Percentiles rank a stretch among this genome's conserved stretches.
Conservation (phyloP, 2,329 filamentous ascomycete genomes). For the Didymella keratinophila region DNA sequence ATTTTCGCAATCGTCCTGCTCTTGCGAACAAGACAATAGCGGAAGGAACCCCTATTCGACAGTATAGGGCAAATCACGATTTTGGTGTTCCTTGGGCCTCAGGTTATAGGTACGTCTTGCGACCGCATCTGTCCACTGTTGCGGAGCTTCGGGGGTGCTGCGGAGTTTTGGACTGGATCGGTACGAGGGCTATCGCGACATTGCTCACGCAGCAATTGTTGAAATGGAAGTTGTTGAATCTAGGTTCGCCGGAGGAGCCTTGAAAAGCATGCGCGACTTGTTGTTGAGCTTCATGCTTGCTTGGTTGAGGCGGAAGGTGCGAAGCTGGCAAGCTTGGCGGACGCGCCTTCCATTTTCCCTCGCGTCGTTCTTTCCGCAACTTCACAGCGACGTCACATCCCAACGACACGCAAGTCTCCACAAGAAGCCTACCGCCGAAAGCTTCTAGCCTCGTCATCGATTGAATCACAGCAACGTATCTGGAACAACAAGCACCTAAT, state of each 20-base stretch:
- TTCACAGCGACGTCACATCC: constrained; percentile 2
- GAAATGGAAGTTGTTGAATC: not conserved
- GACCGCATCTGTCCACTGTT: constrained; percentile 35
- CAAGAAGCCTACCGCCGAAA: not conserved
- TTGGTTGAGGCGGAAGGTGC: constrained; percentile 12
- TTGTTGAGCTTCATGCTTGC: constrained; percentile 12
- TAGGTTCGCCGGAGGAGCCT: not conserved
- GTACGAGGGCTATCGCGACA: constrained; percentile 7
- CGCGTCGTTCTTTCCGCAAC: not conserved
- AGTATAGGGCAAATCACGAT: too few species aligned
- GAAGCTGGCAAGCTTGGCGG: constrained; percentile 17
- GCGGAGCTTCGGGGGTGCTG: constrained; percentile 28
- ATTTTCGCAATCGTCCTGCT: too few species aligned
- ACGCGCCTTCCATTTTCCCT: constrained; percentile 10
- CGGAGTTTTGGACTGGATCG: constrained; percentile 6
- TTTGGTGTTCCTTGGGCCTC: too few species aligned
- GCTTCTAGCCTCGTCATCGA: too few species aligned
- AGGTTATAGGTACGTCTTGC: constrained; percentile 28
- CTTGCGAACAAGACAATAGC: too few species aligned
- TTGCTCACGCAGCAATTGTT: not conserved
- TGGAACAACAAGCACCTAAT: not conserved
- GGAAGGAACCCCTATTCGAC: too few species aligned
- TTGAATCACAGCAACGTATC: not conserved
- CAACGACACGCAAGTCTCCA: not conserved
- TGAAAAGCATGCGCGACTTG: not conserved